Evolutionary conservation across 2,329 filamentous ascomycete genomes (phyloP).

Genomic region (Nannizziopsis arthrosporioides): DNA sequence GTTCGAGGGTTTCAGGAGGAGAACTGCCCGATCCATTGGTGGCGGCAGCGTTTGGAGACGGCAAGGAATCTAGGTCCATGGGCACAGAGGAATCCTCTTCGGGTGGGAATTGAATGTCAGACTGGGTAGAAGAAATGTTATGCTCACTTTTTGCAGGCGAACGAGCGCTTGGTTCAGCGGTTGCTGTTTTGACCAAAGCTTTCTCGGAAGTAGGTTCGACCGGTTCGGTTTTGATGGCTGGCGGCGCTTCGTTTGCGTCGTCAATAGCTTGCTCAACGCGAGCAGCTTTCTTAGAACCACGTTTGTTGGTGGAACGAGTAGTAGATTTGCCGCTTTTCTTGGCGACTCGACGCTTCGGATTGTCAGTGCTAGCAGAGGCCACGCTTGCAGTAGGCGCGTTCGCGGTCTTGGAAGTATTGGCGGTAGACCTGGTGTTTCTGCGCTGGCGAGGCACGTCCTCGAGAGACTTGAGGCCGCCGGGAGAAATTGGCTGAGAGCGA

Average conservation of each 20-base stretch:
- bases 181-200: background rate
- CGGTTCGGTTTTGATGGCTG: background rate
- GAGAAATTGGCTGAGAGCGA: slow-evolving; percentile 29
- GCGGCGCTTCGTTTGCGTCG: background rate
- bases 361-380: background rate
- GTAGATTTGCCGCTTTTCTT: slow-evolving; percentile 1
- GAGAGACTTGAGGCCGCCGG: slow-evolving; percentile 25
- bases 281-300: slow-evolving; percentile 1
- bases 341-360: background rate
- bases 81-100: background rate
- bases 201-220: background rate
- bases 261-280: background rate
- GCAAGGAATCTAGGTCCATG: background rate
- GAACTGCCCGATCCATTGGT: background rate
- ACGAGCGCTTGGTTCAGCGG: background rate
- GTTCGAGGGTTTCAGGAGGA: background rate
- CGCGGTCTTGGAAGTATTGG: background rate
- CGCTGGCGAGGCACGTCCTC: slow-evolving; percentile 17
- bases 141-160: slow-evolving; percentile 9
- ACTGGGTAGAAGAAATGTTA: slow-evolving; percentile 6
- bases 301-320: background rate
- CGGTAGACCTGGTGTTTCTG: slow-evolving; percentile 10
- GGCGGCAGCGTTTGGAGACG: background rate
- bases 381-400: background rate
- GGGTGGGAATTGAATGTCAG: background rate